Conservation (phyloP, 2,329 filamentous ascomycete species). For the Epichloe typhina region DNA sequence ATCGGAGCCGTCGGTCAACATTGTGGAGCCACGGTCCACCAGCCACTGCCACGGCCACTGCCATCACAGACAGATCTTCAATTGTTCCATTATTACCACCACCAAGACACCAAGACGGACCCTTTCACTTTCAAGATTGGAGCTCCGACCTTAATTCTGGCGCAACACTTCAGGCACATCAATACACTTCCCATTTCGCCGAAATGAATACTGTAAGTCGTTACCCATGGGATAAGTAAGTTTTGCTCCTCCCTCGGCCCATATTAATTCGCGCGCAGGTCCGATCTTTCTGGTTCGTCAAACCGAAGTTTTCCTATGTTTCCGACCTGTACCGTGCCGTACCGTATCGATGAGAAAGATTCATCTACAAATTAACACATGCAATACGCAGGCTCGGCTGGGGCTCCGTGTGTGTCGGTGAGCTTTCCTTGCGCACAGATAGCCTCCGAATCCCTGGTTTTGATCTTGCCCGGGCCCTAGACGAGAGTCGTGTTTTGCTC, state of each 20-base stretch:
- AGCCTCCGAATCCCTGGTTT: neutral
- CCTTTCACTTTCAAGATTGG: neutral
- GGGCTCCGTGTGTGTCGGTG: slow-evolving; percentile 78
- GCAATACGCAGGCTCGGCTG: slow-evolving; percentile 64
- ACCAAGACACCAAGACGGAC: too few relatives aligned
- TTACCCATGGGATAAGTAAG: neutral
- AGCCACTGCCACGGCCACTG: neutral
- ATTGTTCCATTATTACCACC: neutral
- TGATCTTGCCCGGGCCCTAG: too few relatives aligned
- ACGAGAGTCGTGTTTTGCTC: neutral
- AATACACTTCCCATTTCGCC: neutral
- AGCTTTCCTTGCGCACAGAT: slow-evolving; percentile 14
- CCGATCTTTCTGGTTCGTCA: slow-evolving; percentile 52
- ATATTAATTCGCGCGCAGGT: slow-evolving; percentile 25
- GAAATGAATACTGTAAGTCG: slow-evolving; percentile 43
- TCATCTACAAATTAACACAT: neutral
- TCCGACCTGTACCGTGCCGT: neutral
- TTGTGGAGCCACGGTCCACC: neutral
- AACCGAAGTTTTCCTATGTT: neutral
- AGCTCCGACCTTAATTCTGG: neutral
- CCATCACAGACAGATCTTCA: neutral
- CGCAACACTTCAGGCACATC: neutral
- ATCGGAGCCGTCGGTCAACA: too few relatives aligned
- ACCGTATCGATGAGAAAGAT: neutral
- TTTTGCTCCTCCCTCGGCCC: neutral